These are phyloP conservation scores for Stachybotrys chlorohalonatus DNA, from an alignment of 2,329 filamentous ascomycete genomes.

Conservation along the genomic window DNA sequence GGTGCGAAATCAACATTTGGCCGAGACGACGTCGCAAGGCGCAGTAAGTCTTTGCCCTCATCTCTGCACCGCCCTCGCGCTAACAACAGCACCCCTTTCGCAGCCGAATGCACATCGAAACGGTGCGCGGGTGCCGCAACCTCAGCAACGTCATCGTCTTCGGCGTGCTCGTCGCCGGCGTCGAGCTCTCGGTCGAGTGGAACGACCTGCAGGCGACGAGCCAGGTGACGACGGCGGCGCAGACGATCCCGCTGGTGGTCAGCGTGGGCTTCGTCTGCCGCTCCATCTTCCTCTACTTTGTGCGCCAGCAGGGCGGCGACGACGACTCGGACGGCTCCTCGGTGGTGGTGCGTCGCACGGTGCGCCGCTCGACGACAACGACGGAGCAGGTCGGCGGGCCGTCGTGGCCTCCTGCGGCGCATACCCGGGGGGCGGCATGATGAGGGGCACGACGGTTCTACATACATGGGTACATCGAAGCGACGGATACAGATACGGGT, in stretches of 20 bases:
- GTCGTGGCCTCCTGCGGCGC: not conserved
- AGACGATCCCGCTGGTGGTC: conserved; percentile 22
- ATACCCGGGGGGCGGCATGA: not conserved
- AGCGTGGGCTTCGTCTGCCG: conserved; percentile 17
- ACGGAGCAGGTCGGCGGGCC: conserved; percentile 1
- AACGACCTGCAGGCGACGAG: conserved; percentile 16
- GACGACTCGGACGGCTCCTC: conserved; percentile 1
- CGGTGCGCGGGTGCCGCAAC: conserved; percentile 11
- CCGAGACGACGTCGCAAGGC: conserved; percentile 10
- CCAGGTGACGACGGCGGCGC: conserved; percentile 16
- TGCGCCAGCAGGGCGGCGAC: conserved; percentile 1
- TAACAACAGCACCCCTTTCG: not conserved
- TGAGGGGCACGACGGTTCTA: too few species aligned
- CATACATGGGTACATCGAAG: too few species aligned
- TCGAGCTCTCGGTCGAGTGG: conserved; percentile 24
- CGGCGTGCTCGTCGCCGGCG: conserved; percentile 16
- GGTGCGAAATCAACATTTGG: conserved; percentile 10
- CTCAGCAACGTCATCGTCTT: conserved; percentile 16
- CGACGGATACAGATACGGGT: too few species aligned
- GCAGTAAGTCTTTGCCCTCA: conserved; percentile 7
- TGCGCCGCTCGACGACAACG: not conserved
- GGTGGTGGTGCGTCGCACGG: not conserved
- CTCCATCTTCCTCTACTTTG: conserved; percentile 12
- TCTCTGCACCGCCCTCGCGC: not conserved
- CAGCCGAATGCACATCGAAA: conserved; percentile 11